phyloP scores from a whole-genome alignment of 345 rosid genomes.

The Rhizophora mangle region DNA sequence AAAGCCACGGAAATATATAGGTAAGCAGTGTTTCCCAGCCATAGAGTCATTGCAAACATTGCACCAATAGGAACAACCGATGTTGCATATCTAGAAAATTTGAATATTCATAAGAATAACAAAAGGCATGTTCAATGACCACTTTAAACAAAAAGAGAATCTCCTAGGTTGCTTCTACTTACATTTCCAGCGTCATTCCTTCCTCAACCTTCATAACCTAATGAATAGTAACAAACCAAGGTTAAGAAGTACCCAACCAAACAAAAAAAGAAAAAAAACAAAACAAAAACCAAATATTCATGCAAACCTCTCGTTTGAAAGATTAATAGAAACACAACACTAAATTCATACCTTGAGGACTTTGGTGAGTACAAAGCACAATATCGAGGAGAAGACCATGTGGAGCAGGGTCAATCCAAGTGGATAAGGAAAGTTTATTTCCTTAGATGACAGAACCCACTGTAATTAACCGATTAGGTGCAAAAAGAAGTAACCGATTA shows the following conservation, averaged over 20 bases:
- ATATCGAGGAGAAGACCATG: constrained; percentile 83
- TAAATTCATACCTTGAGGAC: constrained; percentile 62
- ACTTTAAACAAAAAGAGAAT: neutral
- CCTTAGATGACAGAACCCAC: constrained; percentile 98
- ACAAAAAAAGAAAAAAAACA: too few relatives aligned
- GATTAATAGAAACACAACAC: neutral
- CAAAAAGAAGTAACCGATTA: neutral
- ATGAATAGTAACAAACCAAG: constrained; percentile 17
- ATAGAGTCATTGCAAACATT: constrained; percentile 96
- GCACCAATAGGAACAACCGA: constrained; percentile 96
- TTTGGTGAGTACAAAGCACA: constrained; percentile 80
- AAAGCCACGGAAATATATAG: constrained; percentile 93
- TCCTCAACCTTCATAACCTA: constrained; percentile 84
- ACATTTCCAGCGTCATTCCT: constrained; percentile 95
- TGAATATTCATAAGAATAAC: constrained; percentile 1
- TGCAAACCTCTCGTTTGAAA: neutral
- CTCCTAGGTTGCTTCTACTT: constrained; percentile 26
- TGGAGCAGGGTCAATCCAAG: constrained; percentile 96
- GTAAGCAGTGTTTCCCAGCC: constrained; percentile 98
- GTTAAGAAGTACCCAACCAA: neutral
- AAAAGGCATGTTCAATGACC: neutral
- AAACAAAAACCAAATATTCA: neutral
- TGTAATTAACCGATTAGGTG: constrained; percentile 35
- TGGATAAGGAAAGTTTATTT: constrained; percentile 93
- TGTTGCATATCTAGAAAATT: constrained; percentile 38